These are phyloP conservation scores for Ascochyta koolunga DNA, from an alignment of 2,329 filamentous ascomycete genomes.

Conservation along the genomic window DNA sequence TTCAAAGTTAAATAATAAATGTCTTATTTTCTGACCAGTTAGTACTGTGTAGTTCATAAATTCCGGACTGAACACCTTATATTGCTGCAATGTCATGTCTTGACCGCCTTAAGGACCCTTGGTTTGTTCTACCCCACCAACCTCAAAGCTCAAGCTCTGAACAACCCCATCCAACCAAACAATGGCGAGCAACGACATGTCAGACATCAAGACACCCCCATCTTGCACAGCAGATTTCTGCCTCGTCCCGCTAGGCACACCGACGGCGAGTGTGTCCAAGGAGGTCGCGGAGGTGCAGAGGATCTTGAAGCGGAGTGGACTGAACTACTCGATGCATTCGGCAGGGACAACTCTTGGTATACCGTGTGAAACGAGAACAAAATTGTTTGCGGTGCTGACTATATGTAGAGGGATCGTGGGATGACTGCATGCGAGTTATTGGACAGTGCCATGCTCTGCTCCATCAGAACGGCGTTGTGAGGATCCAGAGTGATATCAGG, in stretches of 20 bases:
- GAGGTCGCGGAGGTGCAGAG: conserved; percentile 90
- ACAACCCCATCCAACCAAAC: conserved; percentile 12
- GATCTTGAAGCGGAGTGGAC: conserved; percentile 77
- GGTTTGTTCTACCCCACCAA: not conserved
- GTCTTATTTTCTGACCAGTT: too few relatives aligned
- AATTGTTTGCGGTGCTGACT: conserved; percentile 6
- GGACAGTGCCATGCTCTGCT: conserved; percentile 50
- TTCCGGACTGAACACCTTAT: not conserved
- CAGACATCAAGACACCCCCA: conserved; percentile 63
- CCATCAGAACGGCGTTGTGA: conserved; percentile 49
- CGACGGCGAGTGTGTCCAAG: conserved; percentile 56
- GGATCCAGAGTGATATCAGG: conserved; percentile 88
- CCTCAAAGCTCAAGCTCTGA: not conserved
- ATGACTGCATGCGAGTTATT: conserved; percentile 73
- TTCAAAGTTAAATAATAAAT: too few relatives aligned
- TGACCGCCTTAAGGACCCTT: not conserved
- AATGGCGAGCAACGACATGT: conserved; percentile 31
- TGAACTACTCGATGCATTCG: conserved; percentile 89
- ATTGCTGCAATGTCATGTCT: not conserved
- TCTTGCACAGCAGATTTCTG: conserved; percentile 90
- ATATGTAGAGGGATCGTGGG: conserved; percentile 82
- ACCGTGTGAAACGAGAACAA: not conserved
- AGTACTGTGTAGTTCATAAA: not conserved
- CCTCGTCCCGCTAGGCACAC: conserved; percentile 75
- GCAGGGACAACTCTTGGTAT: conserved; percentile 85